Evolutionary conservation across 257 asterid genomes (phyloP).

Genomic region (Primulina eburnea): DNA sequence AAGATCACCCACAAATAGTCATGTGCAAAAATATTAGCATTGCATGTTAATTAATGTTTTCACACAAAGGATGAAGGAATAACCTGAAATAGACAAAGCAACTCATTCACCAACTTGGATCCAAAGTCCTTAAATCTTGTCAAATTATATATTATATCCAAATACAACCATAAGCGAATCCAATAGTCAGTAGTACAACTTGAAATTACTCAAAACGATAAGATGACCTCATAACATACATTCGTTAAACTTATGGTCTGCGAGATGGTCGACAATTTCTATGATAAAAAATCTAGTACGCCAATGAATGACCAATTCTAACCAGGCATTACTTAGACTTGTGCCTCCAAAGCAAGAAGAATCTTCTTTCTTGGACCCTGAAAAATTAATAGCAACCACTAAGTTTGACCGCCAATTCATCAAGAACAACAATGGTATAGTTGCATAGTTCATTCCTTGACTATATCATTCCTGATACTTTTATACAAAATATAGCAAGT

Average conservation of each 20-base stretch:
- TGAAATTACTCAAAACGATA: slow-evolving; percentile 28
- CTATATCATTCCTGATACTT: background rate
- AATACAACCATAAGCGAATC: slow-evolving; percentile 30
- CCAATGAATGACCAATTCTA: slow-evolving; percentile 14
- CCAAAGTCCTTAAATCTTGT: background rate
- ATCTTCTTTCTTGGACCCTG: slow-evolving; percentile 99
- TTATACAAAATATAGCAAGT: background rate
- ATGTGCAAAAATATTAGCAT: too few species aligned
- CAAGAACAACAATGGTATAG: background rate
- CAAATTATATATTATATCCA: slow-evolving; percentile 21
- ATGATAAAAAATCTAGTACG: slow-evolving; percentile 23
- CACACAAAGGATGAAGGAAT: background rate
- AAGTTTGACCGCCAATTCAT: slow-evolving; percentile 3
- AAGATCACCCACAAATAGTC: too few species aligned
- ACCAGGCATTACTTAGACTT: slow-evolving; percentile 31
- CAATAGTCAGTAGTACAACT: slow-evolving; percentile 21
- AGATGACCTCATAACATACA: slow-evolving; percentile 18
- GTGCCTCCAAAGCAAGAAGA: slow-evolving; percentile 77
- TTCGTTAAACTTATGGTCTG: slow-evolving; percentile 24
- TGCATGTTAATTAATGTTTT: too few species aligned
- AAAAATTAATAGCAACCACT: slow-evolving; percentile 22
- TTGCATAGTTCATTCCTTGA: background rate
- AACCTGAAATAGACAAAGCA: slow-evolving; percentile 20
- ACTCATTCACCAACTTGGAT: slow-evolving; percentile 16
- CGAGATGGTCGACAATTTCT: slow-evolving; percentile 21